Percentiles rank a stretch among this genome's conserved stretches.
These are phyloP conservation scores for Vigna hirtella DNA, from an alignment of 306 rosid genomes.

Conservation along the genomic window DNA sequence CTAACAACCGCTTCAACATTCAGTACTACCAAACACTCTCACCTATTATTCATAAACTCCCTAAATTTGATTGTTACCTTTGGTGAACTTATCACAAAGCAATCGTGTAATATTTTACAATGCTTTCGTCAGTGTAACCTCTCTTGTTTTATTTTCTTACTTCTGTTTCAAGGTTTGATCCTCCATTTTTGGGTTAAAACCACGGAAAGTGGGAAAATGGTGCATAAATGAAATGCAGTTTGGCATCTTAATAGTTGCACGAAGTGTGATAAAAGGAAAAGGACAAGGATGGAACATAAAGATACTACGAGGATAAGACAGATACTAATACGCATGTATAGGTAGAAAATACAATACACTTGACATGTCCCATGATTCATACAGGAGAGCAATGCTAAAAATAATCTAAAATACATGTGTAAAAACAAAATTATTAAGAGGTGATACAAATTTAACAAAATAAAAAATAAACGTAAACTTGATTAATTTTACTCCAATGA, in stretches of 20 bases:
- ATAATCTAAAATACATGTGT: no score
- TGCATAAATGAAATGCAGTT: not conserved
- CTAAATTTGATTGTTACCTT: slow-evolving; percentile 44
- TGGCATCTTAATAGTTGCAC: not conserved
- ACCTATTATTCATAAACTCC: slow-evolving; percentile 37
- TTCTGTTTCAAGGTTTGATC: not conserved
- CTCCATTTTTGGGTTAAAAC: not conserved
- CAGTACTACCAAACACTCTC: slow-evolving; percentile 37
- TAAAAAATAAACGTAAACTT: no score
- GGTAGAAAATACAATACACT: no score
- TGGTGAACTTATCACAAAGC: slow-evolving; percentile 5
- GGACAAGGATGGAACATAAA: not conserved
- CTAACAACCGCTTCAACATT: slow-evolving; percentile 37
- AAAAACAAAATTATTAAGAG: no score
- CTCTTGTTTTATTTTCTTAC: not conserved
- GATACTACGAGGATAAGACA: no score
- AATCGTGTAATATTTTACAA: slow-evolving; percentile 8
- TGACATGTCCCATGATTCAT: no score
- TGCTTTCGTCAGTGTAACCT: not conserved
- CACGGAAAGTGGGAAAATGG: not conserved
- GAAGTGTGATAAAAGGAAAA: not conserved
- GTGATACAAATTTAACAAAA: no score
- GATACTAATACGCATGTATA: no score
- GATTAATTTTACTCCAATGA: no score
- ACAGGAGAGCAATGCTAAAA: no score